phyloP scores from a whole-genome alignment of 176 grass and related monocot species.

The Oryza officinalis region DNA sequence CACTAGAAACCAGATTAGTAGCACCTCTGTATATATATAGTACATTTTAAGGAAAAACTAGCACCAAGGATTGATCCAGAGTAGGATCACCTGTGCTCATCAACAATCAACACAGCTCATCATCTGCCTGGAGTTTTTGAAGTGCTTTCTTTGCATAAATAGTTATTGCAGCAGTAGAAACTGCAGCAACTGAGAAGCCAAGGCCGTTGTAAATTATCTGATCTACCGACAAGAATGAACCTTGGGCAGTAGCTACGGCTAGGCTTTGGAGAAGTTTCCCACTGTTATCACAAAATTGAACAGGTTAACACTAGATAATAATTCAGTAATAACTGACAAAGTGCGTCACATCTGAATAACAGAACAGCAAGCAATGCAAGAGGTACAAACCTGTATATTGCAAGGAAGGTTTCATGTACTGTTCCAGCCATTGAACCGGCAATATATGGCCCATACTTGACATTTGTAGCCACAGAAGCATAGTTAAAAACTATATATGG shows the following conservation, averaged over 20 bases:
- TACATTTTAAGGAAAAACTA: slow-evolving; percentile 44
- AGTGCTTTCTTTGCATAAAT: slow-evolving; percentile 94
- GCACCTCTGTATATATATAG: slow-evolving; percentile 31
- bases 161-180: slow-evolving; percentile 93
- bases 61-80: slow-evolving; percentile 2
- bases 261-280: slow-evolving; percentile 82
- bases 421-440: slow-evolving; percentile 83
- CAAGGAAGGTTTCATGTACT: slow-evolving; percentile 86
- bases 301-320: slow-evolving; percentile 32
- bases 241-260: slow-evolving; percentile 79
- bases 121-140: slow-evolving; percentile 79
- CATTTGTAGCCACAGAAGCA: slow-evolving; percentile 91
- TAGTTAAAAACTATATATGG: slow-evolving; percentile 98
- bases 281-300: slow-evolving; percentile 47
- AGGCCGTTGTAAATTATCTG: slow-evolving; percentile 89
- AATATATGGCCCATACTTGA: slow-evolving; percentile 88
- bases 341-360: neutral
- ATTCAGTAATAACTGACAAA: neutral
- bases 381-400: slow-evolving; percentile 85
- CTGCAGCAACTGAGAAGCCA: slow-evolving; percentile 73
- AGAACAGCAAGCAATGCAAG: neutral
- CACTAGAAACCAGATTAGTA: slow-evolving; percentile 49
- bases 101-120: slow-evolving; percentile 63
- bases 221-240: slow-evolving; percentile 82
- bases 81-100: slow-evolving; percentile 25